Base-by-base conservation (phyloP, 352 stramenopile genomes). In the Blastocystis sp. region DNA sequence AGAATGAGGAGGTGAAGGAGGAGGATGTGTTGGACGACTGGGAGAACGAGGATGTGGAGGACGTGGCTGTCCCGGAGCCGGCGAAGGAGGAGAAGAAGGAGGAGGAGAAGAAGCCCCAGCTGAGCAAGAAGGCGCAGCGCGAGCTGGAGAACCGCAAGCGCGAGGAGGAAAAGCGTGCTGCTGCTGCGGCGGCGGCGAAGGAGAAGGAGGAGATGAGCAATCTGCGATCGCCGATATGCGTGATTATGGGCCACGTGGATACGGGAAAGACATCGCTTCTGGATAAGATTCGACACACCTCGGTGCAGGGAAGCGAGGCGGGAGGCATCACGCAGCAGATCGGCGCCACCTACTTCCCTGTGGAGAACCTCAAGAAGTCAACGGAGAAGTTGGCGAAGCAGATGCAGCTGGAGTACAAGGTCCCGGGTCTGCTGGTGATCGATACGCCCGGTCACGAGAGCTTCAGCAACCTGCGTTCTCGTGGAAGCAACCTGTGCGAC, bases 361-460 rank as follows among this genome's bases (percentile, higher is more conserved):
- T 96, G 34, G 92, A 96, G 34, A 93, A 92, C 44, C 92, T 96
- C 79, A 92, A 93, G 84, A 90, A 94, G 72, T 94, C 94, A 87
- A 96, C 92, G 16, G 93, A 90, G 32, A 88, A 88, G 69, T 44
- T 90, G 40, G 88, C 89, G 7, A 90, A 93, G 87, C 92, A 90
- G 4, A 91, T 93, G 89, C 90, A 92, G 51, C 85, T 96, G 18
- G 89, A 97, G 42, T 94, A 95, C 87, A 91, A 91, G n/a, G 85
- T 97, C 32, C 93, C 93, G 0, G 93, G 93, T 87, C 87, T 97
- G 77, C 89, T 97, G 40, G 91, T 99, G 36, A 98, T 99, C 87
- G 96, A 99, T 91, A 99, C 96, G n/a, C 96, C 96, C 16, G 96
- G 96, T 86, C 96, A 99, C 93, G 96, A 99, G 89, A 97, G 93